Conservation (phyloP, 257 asterid species). For the Plectranthus barbatus region DNA sequence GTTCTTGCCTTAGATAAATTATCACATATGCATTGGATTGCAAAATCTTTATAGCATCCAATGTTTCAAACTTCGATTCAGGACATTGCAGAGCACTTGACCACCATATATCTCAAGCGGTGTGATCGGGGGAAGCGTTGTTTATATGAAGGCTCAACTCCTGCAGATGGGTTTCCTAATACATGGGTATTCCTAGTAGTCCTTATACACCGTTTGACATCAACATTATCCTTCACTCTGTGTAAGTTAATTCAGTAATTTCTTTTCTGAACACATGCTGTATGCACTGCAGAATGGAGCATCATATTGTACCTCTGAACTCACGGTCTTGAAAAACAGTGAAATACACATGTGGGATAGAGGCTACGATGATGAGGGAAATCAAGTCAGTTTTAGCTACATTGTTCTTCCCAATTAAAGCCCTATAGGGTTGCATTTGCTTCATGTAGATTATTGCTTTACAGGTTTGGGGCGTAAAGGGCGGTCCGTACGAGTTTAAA, state of each 20-base stretch:
- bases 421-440: not conserved
- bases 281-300: conserved; percentile 44
- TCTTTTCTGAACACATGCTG: not conserved
- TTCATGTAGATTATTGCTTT: not conserved
- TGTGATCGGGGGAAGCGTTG: conserved; percentile 92
- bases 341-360: conserved; percentile 91
- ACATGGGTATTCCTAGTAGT: conserved; percentile 37
- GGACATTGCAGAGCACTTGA: conserved; percentile 98
- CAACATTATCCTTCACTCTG: not conserved
- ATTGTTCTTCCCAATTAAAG: not conserved
- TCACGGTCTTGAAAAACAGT: conserved; percentile 67
- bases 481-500: conserved; percentile 84
- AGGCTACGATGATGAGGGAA: conserved; percentile 80
- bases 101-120: conserved; percentile 71
- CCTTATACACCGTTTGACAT: not conserved
- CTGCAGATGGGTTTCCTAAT: conserved; percentile 75
- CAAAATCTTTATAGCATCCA: not conserved
- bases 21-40: not conserved
- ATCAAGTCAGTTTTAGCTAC: conserved; percentile 46
- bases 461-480: conserved; percentile 96
- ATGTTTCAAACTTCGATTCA: conserved; percentile 21
- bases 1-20: not conserved
- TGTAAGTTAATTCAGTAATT: not conserved
- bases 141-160: conserved; percentile 89
- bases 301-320: conserved; percentile 48